Conservation (phyloP, 140 eudicot genomes). For the Bidens hawaiensis region DNA sequence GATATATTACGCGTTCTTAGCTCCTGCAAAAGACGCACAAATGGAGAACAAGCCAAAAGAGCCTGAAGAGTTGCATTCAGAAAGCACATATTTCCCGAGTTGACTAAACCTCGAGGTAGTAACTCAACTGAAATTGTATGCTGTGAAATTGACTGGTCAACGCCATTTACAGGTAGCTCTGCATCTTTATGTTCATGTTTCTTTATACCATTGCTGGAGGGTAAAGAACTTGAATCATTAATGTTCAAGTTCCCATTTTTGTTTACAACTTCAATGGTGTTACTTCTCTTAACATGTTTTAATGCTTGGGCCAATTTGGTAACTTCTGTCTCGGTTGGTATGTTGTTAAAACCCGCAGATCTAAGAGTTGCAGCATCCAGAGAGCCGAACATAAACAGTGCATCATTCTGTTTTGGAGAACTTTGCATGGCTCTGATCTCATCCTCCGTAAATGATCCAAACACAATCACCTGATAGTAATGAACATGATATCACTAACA, state of each 20-base stretch:
- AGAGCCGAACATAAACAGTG: conserved; percentile 55
- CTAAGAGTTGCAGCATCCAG: conserved; percentile 55
- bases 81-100: conserved; percentile 70
- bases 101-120: conserved; percentile 77
- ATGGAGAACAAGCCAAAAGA: conserved; percentile 71
- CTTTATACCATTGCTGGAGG: conserved; percentile 19
- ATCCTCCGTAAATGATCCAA: conserved; percentile 86
- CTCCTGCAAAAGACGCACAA: conserved; percentile 53
- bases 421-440: conserved; percentile 53
- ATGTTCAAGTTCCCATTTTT: conserved; percentile 31
- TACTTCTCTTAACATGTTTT: conserved; percentile 18
- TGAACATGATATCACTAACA: neutral
- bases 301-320: conserved; percentile 17
- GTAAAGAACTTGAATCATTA: conserved; percentile 17
- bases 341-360: conserved; percentile 50
- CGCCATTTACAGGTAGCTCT: conserved; percentile 28
- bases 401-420: conserved; percentile 39
- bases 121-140: conserved; percentile 43
- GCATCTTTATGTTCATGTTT: conserved; percentile 25
- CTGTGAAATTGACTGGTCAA: conserved; percentile 30
- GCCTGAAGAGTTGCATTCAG: conserved; percentile 83
- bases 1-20: conserved; percentile 53
- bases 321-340: conserved; percentile 23
- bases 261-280: conserved; percentile 16
- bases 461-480: conserved; percentile 47